Percentiles rank a stretch among this genome's conserved stretches.
Conservation (phyloP, 345 rosid genomes). For the Carallia brachiata region DNA sequence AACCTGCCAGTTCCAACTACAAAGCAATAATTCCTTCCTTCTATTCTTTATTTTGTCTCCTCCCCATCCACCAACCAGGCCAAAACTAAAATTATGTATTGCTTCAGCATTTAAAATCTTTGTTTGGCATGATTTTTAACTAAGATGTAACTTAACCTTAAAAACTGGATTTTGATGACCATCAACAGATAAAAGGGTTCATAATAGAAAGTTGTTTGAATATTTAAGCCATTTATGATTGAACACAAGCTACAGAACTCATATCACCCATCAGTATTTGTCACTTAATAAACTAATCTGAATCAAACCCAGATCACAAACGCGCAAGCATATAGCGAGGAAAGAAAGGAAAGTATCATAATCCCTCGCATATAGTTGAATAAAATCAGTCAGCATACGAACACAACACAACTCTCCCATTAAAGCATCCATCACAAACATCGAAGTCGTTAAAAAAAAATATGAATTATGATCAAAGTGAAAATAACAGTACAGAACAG, state of each 20-base stretch:
- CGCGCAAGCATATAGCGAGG: too few species aligned
- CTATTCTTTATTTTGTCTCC: background rate
- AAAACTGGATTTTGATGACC: background rate
- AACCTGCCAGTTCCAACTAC: too few species aligned
- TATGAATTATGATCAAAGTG: background rate
- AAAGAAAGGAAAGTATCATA: too few species aligned
- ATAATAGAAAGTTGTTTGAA: background rate
- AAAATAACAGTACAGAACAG: background rate
- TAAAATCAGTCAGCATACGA: background rate
- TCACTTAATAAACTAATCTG: background rate
- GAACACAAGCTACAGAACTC: background rate
- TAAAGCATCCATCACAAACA: background rate
- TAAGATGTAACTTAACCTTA: slow-evolving; percentile 5
- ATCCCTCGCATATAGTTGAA: too few species aligned
- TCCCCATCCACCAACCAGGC: slow-evolving; percentile 6
- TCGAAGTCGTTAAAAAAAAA: background rate
- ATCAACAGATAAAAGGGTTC: background rate
- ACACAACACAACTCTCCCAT: background rate
- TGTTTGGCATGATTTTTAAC: background rate
- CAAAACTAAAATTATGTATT: background rate
- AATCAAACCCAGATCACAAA: background rate
- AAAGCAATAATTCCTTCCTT: background rate
- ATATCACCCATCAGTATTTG: background rate
- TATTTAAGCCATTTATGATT: background rate
- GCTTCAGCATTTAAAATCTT: slow-evolving; percentile 5